Evolutionary conservation across 176 grass and related monocot species (phyloP).

Genomic region (Carex myosuroides): DNA sequence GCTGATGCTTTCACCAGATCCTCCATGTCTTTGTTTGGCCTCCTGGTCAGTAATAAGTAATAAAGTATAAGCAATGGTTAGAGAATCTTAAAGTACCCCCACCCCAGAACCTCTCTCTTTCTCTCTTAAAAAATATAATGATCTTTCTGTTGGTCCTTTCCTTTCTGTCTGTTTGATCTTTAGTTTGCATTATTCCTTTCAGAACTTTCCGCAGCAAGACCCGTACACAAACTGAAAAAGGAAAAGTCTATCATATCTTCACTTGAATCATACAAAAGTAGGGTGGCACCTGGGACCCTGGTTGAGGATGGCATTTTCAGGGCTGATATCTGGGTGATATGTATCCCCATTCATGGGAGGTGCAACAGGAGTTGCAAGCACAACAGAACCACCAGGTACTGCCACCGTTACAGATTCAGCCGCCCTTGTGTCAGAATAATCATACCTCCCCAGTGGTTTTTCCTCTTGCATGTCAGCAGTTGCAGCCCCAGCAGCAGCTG

Average conservation of each 20-base stretch:
- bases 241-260: not conserved
- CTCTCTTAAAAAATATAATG: not conserved
- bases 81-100: not conserved
- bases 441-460: constrained; percentile 47
- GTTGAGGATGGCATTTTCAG: constrained; percentile 70
- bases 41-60: constrained; percentile 28
- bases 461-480: constrained; percentile 46
- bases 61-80: not conserved
- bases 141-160: not conserved
- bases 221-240: not conserved
- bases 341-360: constrained; percentile 78
- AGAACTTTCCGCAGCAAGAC: not conserved
- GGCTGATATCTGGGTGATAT: constrained; percentile 75
- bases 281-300: constrained; percentile 65
- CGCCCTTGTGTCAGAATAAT: constrained; percentile 53
- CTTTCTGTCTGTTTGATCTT: not conserved
- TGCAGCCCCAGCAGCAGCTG: constrained; percentile 49
- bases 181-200: not conserved
- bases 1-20: constrained; percentile 50
- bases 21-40: constrained; percentile 39
- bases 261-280: not conserved
- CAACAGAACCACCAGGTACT: constrained; percentile 67
- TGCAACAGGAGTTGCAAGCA: constrained; percentile 88
- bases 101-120: not conserved
- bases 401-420: constrained; percentile 46